Base-by-base conservation (phyloP, 2,329 filamentous ascomycete species). In the Colletotrichum eleusines region DNA sequence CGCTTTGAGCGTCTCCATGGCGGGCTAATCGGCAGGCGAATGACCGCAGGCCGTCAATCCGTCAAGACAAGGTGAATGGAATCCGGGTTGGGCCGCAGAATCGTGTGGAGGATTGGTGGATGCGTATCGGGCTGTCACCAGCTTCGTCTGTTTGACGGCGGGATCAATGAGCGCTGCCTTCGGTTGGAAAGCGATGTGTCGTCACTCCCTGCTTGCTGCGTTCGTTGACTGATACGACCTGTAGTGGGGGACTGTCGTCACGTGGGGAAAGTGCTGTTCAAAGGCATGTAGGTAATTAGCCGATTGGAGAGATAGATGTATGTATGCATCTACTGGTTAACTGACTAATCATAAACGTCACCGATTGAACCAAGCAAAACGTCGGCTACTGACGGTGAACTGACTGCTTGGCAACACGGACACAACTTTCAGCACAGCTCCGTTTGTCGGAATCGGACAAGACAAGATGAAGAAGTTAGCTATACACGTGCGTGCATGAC, bases 1-100 rank as follows among this genome's bases (percentile, higher is more conserved):
- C 70, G 91, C 87, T 81, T 90, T 94, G 79, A 98, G 86, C 53
- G 92, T 89, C 85, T 98, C 94, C 96, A 98, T 98, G 78, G 76
- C 81, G 78, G 59, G 69, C 65, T 58, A 14, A 23, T 48, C 48
- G 60, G 50, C 66, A 58, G 42, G 23, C 60, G 61, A 35, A 48
- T 38, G 33, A 55, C 60, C 54, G 46, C 31, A 57, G 42, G 54
- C 53, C 59, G 44, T 69, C 38, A 53, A 50, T 60, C 28, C 48
- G 53, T 54, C 53, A 26, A 48, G 23, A 33, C 33, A 26, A n/a
- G 23, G 20, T 33, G n/a, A n/a, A n/a, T n/a, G 31, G 8, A 20
- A 33, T 59, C n/a, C 51, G 59, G 48, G 44, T 6, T 28, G 6
- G 14, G n/a, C 54, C 12, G 46, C 31, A 23, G 50, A 46, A 46